Evolutionary conservation across 192 early-diverging fungal species (phyloP), one percentile per base, ranked within the genome.

Genomic region (Backusella sp.): DNA sequence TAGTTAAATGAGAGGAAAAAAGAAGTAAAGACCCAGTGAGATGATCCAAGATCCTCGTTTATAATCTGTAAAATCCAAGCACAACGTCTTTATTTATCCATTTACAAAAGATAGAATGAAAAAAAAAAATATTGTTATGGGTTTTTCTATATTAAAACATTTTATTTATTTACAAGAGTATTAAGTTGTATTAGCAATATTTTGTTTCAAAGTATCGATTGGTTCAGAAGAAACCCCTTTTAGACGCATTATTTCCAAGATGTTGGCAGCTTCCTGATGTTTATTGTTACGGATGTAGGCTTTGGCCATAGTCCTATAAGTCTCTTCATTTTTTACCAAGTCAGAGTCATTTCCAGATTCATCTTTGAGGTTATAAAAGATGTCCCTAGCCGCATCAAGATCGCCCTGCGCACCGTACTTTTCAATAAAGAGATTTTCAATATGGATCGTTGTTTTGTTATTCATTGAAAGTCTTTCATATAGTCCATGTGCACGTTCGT

Each of bases 361-460:
- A 65, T 89, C 85, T 39, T 34, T 42, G 86, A 90, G 88, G 4
- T 53, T 49, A 3, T 83, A 71, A 39, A 90, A 90, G 1, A 88
- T 72, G 1, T 35, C 41, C 42, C 84, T 82, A 0, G 88, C 87
- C 1, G 78, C 76, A 4, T 74, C 74, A 56, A 85, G 42, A 2
- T 87, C 68, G 1, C 77, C 69, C 4, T 75, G 69, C 11, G 79
- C 78, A 9, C 88, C 88, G 72, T 84, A 90, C 0, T 87, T 84
- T 26, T 77, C 77, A 69, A 90, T 90, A 75, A 90, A 76, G 1
- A 85, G 76, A 65, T 90, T 90, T 73, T 90, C 87, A 35, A 90
- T 90, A 67, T 87, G 85, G 1, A 87, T 73, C 7, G 84, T 87
- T 6, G 87, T 80, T 17, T 83, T 74, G 7, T 73, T 53, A 26